Conservation (phyloP, 2,329 filamentous ascomycete genomes). For the Neodidymelliopsis sp. region DNA sequence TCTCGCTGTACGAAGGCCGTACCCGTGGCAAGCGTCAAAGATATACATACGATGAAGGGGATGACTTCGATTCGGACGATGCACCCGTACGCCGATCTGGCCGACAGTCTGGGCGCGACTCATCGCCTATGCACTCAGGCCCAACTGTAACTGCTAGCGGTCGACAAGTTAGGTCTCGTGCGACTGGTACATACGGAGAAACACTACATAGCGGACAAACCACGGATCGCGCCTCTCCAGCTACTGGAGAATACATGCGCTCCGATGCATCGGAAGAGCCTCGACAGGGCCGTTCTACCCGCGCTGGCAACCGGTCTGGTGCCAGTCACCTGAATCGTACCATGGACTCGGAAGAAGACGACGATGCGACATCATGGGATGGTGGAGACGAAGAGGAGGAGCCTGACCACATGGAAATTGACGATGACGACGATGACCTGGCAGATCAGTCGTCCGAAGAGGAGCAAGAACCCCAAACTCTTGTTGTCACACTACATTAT, state of each 20-base stretch:
- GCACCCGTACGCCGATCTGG: slow-evolving; percentile 70
- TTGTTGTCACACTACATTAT: slow-evolving; percentile 74
- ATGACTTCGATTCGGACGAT: slow-evolving; percentile 74
- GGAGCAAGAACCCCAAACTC: slow-evolving; percentile 55
- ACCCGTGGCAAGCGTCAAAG: slow-evolving; percentile 95
- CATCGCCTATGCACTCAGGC: slow-evolving; percentile 72
- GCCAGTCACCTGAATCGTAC: slow-evolving; percentile 36
- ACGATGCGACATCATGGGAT: slow-evolving; percentile 69
- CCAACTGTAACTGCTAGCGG: slow-evolving; percentile 82
- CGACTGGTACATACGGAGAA: slow-evolving; percentile 68
- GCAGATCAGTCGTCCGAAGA: slow-evolving; percentile 49
- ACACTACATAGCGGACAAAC: slow-evolving; percentile 63
- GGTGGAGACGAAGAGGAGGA: slow-evolving; percentile 68
- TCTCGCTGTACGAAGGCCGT: slow-evolving; percentile 93
- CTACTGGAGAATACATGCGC: slow-evolving; percentile 54
- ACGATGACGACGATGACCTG: slow-evolving; percentile 62
- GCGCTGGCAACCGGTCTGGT: slow-evolving; percentile 38
- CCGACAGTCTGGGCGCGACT: slow-evolving; percentile 75
- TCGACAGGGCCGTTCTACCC: slow-evolving; percentile 55
- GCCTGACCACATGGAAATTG: slow-evolving; percentile 69
- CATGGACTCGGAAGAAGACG: slow-evolving; percentile 71
- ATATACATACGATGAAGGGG: slow-evolving; percentile 94
- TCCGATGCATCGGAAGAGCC: slow-evolving; percentile 57
- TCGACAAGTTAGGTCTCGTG: slow-evolving; percentile 76
- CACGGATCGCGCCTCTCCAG: slow-evolving; percentile 50